These are phyloP conservation scores for Austroboletus eburneus DNA, from an alignment of 768 basidiomycete species.

Conservation along the genomic window DNA sequence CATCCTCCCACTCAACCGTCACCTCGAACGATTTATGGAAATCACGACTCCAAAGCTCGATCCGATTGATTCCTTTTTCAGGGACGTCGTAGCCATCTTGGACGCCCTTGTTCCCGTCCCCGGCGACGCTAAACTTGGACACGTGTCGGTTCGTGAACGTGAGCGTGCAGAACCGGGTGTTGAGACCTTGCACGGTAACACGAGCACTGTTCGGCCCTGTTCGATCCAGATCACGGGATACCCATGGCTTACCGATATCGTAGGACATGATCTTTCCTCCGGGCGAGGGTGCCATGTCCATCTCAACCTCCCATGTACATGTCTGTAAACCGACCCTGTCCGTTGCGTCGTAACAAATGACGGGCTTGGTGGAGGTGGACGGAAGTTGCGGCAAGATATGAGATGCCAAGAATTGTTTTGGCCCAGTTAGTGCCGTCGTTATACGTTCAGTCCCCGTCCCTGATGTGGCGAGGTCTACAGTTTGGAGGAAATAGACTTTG, in stretches of 20 bases:
- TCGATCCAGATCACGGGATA: constrained; percentile 40
- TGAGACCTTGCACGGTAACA: constrained; percentile 48
- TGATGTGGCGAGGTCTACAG: constrained; percentile 39
- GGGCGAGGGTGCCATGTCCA: constrained; percentile 37
- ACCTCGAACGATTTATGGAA: constrained; percentile 55
- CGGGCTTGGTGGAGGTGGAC: constrained; percentile 38
- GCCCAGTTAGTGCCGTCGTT: constrained; percentile 44
- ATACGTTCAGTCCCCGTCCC: constrained; percentile 27
- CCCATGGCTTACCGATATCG: constrained; percentile 37
- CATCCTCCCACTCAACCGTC: constrained; percentile 45
- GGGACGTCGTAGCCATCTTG: constrained; percentile 42
- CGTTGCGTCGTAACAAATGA: constrained; percentile 28
- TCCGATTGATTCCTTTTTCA: constrained; percentile 32
- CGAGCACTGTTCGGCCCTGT: constrained; percentile 42
- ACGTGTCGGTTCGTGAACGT: constrained; percentile 50
- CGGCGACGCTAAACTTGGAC: constrained; percentile 37
- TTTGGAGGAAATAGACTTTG: constrained; percentile 70
- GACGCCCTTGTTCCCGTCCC: constrained; percentile 32
- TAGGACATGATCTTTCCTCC: too few relatives aligned
- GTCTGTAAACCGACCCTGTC: constrained; percentile 37
- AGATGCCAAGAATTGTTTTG: constrained; percentile 39
- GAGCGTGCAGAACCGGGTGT: constrained; percentile 62
- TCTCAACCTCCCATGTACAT: constrained; percentile 46
- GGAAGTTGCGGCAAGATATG: constrained; percentile 48
- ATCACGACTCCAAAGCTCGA: constrained; percentile 57